Base-by-base conservation (phyloP, 306 rosid species). In the Morella rubra region DNA sequence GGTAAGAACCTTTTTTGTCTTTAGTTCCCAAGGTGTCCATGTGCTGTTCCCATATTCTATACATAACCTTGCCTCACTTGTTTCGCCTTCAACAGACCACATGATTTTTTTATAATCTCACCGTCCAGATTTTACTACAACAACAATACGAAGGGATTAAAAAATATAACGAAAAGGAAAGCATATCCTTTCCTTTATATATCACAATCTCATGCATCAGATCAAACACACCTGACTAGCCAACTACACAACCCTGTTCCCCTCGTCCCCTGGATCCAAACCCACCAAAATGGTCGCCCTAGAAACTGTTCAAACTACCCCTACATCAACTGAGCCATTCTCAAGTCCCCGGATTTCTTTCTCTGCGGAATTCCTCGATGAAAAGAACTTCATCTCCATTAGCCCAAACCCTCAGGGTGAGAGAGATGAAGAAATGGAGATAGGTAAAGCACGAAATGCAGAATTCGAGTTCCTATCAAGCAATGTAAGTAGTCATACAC, bases 391-490 rank as follows among this genome's bases (percentile, higher is more conserved):
- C 95, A 94, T 92, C 86, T 83, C 96, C 72, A 89, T 95, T 1
- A 81, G 85, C 81, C 99, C 99, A 71, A 83, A 85, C 54, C 52
- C 91, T 58, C 86, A 59, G 37, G 74, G 53, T 44, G 90, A 79
- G 61, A 78, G 20, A 44, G 89, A 79, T 52, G 70, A 82, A 67
- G 84, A 77, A 50, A 72, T 61, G 76, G 86, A 74, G 71, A 74
- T 76, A 18, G 96, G 86, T 37, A 86, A 77, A 70, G 82, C 87
- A 27, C 75, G 86, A 65, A 88, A 82, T 76, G 76, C 86, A 54
- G 98, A 96, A 13, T 96, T 96, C 72, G 98, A 96, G 91, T 96
- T 96, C 81, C 94, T 96, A 19, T 89, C 98, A 37, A 86, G 69
- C 86, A 87, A 86, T 59, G 76, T 37, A 67, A 85, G 82, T 69